These are phyloP conservation scores for Pseudocercospora fuligena DNA, from an alignment of 2,329 filamentous ascomycete genomes.

Conservation along the genomic window DNA sequence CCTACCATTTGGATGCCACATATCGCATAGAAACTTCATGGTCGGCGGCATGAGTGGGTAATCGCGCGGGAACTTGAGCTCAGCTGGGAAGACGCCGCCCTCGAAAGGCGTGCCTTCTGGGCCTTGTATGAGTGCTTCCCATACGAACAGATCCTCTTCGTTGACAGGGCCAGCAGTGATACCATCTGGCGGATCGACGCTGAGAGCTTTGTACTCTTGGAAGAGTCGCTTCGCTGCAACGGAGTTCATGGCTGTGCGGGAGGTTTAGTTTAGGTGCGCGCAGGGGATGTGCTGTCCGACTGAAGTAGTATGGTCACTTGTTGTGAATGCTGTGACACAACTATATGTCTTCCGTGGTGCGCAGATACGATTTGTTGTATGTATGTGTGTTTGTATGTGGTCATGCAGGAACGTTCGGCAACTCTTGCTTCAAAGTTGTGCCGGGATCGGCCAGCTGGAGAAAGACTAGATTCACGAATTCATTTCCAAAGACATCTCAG, in stretches of 20 bases:
- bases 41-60: slow-evolving; percentile 95
- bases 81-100: slow-evolving; percentile 92
- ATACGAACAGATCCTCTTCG: slow-evolving; percentile 93
- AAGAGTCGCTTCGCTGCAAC: slow-evolving; percentile 79
- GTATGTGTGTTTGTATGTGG: neutral
- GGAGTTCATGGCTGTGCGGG: slow-evolving; percentile 37
- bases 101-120: slow-evolving; percentile 96
- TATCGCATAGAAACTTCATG: slow-evolving; percentile 92
- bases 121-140: slow-evolving; percentile 95
- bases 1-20: slow-evolving; percentile 95
- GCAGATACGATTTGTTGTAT: no score
- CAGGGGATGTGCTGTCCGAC: neutral
- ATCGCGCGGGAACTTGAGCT: slow-evolving; percentile 92
- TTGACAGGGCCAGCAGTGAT: slow-evolving; percentile 92
- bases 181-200: slow-evolving; percentile 93
- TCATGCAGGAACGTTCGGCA: neutral
- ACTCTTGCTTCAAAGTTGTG: neutral
- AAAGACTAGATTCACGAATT: neutral
- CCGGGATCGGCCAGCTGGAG: slow-evolving; percentile 5
- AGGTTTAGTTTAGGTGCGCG: neutral
- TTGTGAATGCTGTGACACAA: neutral
- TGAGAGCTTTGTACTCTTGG: slow-evolving; percentile 93
- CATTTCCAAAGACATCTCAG: neutral
- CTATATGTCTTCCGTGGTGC: neutral
- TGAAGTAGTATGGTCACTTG: neutral